Conservation (phyloP, 163 green algal species). For the Scenedesmus sp. region DNA sequence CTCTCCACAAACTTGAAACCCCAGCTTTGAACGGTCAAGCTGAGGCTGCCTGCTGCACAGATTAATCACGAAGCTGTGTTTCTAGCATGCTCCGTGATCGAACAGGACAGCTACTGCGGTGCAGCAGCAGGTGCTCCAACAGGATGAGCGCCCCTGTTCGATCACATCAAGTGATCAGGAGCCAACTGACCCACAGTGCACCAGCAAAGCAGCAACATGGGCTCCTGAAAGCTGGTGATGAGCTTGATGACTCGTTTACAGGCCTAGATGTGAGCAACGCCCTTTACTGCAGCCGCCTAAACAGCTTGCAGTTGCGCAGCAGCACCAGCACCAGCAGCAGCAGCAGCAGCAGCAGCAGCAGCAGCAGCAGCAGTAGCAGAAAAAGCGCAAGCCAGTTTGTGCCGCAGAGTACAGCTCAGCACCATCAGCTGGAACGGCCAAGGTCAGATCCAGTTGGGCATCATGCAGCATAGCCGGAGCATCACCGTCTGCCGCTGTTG, state of each 20-base stretch:
- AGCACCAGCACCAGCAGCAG: neutral
- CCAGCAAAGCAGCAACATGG: neutral
- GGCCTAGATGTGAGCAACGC: conserved; percentile 37
- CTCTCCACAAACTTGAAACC: neutral
- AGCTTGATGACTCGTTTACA: conserved; percentile 52
- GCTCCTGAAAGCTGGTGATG: conserved; percentile 7
- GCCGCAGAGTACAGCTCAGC: neutral
- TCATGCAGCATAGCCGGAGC: neutral
- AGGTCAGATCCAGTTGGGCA: neutral
- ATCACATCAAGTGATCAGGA: neutral
- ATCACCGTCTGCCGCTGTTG: neutral
- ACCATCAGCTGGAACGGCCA: neutral
- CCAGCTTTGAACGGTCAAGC: neutral
- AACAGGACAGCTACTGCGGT: neutral
- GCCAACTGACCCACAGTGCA: neutral
- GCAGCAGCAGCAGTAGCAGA: neutral
- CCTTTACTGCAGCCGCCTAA: neutral
- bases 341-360: neutral
- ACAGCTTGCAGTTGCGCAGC: neutral
- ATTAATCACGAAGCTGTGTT: neutral
- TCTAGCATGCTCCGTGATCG: neutral
- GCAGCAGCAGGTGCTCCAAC: neutral
- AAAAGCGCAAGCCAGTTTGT: neutral
- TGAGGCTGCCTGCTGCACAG: too few relatives aligned
- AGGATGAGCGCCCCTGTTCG: neutral